Evolutionary conservation across 495 filamentous ascomycete genomes (phyloP), one percentile per base, ranked within the genome.

Genomic region (Massariosphaeria phaeospora): DNA sequence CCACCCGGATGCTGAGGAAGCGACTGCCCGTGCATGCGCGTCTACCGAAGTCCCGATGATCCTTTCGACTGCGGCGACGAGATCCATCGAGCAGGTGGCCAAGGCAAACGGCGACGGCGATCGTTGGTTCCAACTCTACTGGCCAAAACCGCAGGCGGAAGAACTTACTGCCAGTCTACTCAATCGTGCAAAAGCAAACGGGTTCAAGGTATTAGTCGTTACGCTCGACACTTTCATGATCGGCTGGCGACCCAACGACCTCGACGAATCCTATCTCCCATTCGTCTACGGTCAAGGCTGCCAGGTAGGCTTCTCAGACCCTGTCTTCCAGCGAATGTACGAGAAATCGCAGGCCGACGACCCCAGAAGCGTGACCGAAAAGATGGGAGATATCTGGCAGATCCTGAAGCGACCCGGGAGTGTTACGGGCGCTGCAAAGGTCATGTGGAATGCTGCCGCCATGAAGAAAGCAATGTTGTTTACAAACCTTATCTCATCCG

Each of bases 171-270:
- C 45, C 0, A 62, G 59, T 29, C 23, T 66, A n/a, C 59, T 66
- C 6, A 21, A 33, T 13, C 43, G 63, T 3, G 63, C 63, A 17
- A 66, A 64, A 41, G 43, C 45, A 12, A 55, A 45, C 34, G 60
- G 63, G 26, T 66, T 57, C 48, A 60, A 63, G 23, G 63, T 66
- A 2, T 38, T 66, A 0, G 63, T 66, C n/a, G 63, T 66, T 9
- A 66, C 63, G 4, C 43, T 66, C 5, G 63, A 66, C 40, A 66
- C 63, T 8, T 64, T 57, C 38, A 52, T 49, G 29, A 48, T 66
- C 2, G 60, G 62, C n/a, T 66, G 61, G 60, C 60, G 63, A 11
- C 63, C 63, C 2, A 47, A 48, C 8, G 63, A 66, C 35, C 53
- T 66, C 8, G 63, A 66, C 42, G 48, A 46, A 21, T 40, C 49